Conservation (phyloP, 306 rosid genomes). For the Crotalaria pallida region DNA sequence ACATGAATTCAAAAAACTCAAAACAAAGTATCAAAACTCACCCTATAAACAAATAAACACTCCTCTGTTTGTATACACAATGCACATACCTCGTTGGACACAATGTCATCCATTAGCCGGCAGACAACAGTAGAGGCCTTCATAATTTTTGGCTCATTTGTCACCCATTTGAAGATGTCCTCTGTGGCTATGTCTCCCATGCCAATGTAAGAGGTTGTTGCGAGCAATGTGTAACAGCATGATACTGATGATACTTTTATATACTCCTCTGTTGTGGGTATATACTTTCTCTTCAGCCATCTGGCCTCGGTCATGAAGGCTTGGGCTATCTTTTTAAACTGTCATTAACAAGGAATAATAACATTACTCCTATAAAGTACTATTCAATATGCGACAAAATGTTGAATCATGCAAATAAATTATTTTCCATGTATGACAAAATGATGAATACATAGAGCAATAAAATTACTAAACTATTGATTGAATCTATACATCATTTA, state of each 20-base stretch:
- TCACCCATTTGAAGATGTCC: slow-evolving; percentile 33
- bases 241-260: not conserved
- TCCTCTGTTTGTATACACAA: no score
- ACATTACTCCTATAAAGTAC: no score
- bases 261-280: slow-evolving; percentile 39
- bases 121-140: slow-evolving; percentile 13
- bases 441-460: no score
- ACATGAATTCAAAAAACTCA: no score
- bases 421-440: no score
- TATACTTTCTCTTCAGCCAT: slow-evolving; percentile 31
- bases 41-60: no score
- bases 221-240: not conserved
- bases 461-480: no score
- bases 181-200: slow-evolving; percentile 23
- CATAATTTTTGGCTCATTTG: slow-evolving; percentile 23
- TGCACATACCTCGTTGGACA: slow-evolving; percentile 28
- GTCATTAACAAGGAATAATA: not conserved
- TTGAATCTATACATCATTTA: no score
- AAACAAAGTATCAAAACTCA: not conserved
- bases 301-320: slow-evolving; percentile 34
- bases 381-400: no score
- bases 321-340: slow-evolving; percentile 17
- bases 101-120: slow-evolving; percentile 44
- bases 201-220: slow-evolving; percentile 17
- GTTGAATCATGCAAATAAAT: no score